Base-by-base conservation (phyloP, 192 early-diverging fungal genomes). In the Chytriomyces sp. region DNA sequence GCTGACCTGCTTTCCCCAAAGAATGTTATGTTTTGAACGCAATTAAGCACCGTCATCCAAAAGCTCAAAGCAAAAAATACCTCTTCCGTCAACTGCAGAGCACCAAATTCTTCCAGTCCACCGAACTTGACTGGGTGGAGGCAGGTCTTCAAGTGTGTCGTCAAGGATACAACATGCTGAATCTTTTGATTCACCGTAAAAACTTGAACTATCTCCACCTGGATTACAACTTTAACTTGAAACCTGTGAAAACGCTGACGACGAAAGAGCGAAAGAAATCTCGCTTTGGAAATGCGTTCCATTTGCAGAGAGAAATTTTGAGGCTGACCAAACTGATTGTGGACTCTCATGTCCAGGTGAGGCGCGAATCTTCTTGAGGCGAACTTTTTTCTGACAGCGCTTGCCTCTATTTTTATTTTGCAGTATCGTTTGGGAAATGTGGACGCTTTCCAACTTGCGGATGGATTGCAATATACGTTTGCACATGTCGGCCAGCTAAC, bases 261-360 rank as follows among this genome's bases (percentile, higher is more conserved):
- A 99, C 98, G 13, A 99, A 99, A 86, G 98, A 99, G 82, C 90
- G 98, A 72, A 99, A 99, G 80, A 99, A 98, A 86, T 96, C 95
- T 13, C 92, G 98, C 7, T 98, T 99, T 81, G 98, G 98, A 72
- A 97, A 98, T 74, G 94, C 97, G 3, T 98, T 98, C 88, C 97
- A 99, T 77, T 84, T 96, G 83, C 91, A 91, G 80, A 92, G 97
- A 81, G 97, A 99, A 85, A 97, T 99, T 67, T 86, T 99, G 70
- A 92, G 96, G 10, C 86, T 99, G 66, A 98, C 94, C 59, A 99
- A 99, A 84, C 86, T 99, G 60, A 89, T 97, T 62, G 97, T 99
- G 11, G 97, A 99, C 77, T 92, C 95, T 7, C 96, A 99, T 81
- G 97, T 99, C 18, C 96, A 99, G 84, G 73, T 77, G 4, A 35